Conservation (phyloP, 176 grass and related monocot species). For the Tillandsia leiboldiana region DNA sequence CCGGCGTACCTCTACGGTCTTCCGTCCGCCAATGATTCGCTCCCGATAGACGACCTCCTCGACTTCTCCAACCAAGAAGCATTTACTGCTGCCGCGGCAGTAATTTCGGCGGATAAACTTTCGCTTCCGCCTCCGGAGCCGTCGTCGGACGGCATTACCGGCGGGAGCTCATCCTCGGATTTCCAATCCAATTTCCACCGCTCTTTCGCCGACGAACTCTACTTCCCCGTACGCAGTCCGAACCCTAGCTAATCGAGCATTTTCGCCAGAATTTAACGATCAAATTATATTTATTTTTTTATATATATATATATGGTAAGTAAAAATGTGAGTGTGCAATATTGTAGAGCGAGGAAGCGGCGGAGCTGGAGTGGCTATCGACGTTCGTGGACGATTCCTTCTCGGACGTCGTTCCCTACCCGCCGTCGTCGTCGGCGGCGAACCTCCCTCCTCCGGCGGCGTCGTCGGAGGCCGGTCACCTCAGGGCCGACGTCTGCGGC, state of each 20-base stretch:
- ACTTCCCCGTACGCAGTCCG: conserved; percentile 70
- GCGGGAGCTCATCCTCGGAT: conserved; percentile 38
- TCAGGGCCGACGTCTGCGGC: not conserved
- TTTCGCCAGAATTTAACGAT: not conserved
- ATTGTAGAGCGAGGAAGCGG: conserved; percentile 78
- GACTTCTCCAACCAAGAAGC: conserved; percentile 77
- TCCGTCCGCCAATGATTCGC: conserved; percentile 36
- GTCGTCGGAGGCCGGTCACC: not conserved
- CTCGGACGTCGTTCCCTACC: conserved; percentile 74
- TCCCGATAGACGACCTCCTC: conserved; percentile 70
- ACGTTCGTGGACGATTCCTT: conserved; percentile 99
- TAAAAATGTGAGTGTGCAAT: not conserved
- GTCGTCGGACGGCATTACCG: conserved; percentile 17
- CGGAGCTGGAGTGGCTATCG: conserved; percentile 97
- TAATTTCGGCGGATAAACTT: conserved; percentile 3
- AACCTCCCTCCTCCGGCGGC: conserved; percentile 7
- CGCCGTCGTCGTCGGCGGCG: conserved; percentile 36
- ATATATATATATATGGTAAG: not conserved
- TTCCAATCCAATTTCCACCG: conserved; percentile 37
- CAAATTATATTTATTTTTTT: not conserved
- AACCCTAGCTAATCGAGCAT: not conserved
- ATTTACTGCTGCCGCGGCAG: conserved; percentile 29
- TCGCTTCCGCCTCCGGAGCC: conserved; percentile 22
- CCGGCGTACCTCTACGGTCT: conserved; percentile 52
- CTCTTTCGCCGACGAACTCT: conserved; percentile 80